These are phyloP conservation scores for Rosa lucieae DNA, from an alignment of 306 rosid species.

Conservation along the genomic window DNA sequence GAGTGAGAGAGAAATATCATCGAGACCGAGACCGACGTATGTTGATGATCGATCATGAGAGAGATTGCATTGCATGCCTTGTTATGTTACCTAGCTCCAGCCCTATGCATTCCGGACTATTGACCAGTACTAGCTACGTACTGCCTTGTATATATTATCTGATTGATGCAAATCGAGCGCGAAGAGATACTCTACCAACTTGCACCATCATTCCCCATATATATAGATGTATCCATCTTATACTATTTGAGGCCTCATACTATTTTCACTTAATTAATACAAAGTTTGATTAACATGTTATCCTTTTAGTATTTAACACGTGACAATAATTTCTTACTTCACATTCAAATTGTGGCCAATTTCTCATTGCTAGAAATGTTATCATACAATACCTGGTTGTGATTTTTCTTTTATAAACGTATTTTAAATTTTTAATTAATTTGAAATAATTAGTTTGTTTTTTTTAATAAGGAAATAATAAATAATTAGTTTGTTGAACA, in stretches of 20 bases:
- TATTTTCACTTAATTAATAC: neutral
- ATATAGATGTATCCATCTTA: neutral
- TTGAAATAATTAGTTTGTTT: too few relatives aligned
- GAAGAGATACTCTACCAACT: conserved; percentile 1
- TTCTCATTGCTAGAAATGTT: too few relatives aligned
- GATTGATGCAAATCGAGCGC: neutral
- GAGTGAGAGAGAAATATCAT: conserved; percentile 12
- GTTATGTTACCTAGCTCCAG: neutral
- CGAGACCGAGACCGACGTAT: neutral
- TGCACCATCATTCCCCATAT: conserved; percentile 2
- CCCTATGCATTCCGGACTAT: neutral
- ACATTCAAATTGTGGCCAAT: too few relatives aligned
- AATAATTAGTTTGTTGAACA: too few relatives aligned
- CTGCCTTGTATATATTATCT: neutral
- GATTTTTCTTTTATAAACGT: too few relatives aligned
- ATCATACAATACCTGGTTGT: too few relatives aligned
- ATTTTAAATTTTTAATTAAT: too few relatives aligned
- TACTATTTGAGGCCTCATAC: neutral
- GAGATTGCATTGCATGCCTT: neutral
- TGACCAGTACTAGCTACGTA: neutral
- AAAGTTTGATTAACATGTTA: neutral
- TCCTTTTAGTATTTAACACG: neutral
- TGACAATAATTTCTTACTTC: too few relatives aligned
- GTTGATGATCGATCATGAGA: neutral
- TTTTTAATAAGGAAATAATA: too few relatives aligned